phyloP scores from a whole-genome alignment of 371 early-diverging fungal species.

The Lichtheimia corymbifera region DNA sequence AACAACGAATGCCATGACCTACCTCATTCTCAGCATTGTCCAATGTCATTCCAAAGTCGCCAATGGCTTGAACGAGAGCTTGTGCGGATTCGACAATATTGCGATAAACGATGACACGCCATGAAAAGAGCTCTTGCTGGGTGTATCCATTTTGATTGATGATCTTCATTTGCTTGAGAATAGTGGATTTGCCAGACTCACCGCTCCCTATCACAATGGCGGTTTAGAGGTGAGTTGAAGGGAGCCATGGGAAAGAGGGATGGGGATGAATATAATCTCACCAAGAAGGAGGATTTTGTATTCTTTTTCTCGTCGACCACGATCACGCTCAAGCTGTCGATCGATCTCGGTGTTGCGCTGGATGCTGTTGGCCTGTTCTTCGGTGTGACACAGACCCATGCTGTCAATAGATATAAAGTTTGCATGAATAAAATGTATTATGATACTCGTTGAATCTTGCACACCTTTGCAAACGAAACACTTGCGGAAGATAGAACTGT shows the following conservation, averaged over 20 bases:
- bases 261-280: constrained; percentile 19
- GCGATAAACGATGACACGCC: constrained; percentile 69
- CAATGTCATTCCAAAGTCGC: constrained; percentile 48
- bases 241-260: neutral
- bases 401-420: constrained; percentile 5
- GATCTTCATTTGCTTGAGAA: constrained; percentile 90
- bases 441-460: neutral
- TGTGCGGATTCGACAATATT: constrained; percentile 75
- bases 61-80: constrained; percentile 61
- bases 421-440: neutral
- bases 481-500: constrained; percentile 21
- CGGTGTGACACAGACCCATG: constrained; percentile 66
- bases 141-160: constrained; percentile 86
- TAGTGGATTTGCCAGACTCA: constrained; percentile 87
- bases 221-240: too few species aligned
- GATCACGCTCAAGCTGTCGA: constrained; percentile 61
- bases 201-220: constrained; percentile 62
- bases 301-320: constrained; percentile 55
- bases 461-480: constrained; percentile 24
- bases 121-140: constrained; percentile 71
- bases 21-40: constrained; percentile 39
- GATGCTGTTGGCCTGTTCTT: constrained; percentile 48
- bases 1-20: neutral
- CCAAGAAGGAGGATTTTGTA: constrained; percentile 68
- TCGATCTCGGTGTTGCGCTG: constrained; percentile 61